These are phyloP conservation scores for Golubevia sp. DNA, from an alignment of 1,284 basidiomycete species.

Conservation along the genomic window DNA sequence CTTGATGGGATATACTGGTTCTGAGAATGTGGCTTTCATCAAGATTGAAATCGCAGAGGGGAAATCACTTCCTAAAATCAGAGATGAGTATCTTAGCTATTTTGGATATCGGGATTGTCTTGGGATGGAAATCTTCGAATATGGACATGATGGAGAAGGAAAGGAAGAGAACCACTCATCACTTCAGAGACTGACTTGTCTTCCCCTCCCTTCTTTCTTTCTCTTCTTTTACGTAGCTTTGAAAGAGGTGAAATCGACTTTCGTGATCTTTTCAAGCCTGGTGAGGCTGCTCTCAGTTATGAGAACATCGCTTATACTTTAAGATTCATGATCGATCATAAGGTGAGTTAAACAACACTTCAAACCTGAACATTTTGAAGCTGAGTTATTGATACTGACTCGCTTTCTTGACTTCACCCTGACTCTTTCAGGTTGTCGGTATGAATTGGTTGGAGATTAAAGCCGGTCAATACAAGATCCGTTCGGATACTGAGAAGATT, in stretches of 20 bases:
- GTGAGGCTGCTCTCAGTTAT: slow-evolving; percentile 43
- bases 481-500: slow-evolving; percentile 25
- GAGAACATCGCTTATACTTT: slow-evolving; percentile 58
- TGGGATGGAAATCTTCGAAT: no score
- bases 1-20: slow-evolving; percentile 52
- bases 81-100: slow-evolving; percentile 18
- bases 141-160: no score
- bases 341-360: slow-evolving; percentile 9
- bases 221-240: slow-evolving; percentile 21
- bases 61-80: slow-evolving; percentile 40
- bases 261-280: slow-evolving; percentile 48
- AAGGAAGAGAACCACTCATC: no score
- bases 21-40: slow-evolving; percentile 52
- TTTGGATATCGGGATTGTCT: background rate
- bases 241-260: slow-evolving; percentile 56
- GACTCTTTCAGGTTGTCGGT: slow-evolving; percentile 46
- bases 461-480: slow-evolving; percentile 46
- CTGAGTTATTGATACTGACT: no score
- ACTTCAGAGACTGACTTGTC: no score
- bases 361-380: no score
- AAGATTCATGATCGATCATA: slow-evolving; percentile 59
- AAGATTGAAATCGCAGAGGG: slow-evolving; percentile 49
- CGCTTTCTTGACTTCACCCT: background rate
- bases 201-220: background rate
- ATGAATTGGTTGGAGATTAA: slow-evolving; percentile 58